Evolutionary conservation across 2,329 filamentous ascomycete genomes (phyloP), one percentile per base, ranked within the genome.

Genomic region (Canariomyces notabilis): DNA sequence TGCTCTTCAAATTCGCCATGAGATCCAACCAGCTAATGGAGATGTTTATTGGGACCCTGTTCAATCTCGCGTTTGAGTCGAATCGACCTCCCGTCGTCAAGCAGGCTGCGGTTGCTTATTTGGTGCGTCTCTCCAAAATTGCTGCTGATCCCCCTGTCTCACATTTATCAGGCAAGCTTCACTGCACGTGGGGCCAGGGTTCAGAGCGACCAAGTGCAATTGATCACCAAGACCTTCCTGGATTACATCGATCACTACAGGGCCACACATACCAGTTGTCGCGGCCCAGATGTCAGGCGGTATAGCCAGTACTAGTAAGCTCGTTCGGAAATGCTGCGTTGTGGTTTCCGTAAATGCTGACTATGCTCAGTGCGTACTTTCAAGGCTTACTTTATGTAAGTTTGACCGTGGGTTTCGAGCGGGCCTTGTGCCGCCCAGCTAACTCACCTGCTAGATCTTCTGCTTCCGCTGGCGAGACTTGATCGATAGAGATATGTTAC

Each of bases 401-500:
- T 53, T 29, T 40, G 16, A 9, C 9, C 14, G 14, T 4, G 16
- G 15, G 26, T 2, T 7, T 18, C 11, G 11, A 11, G 5, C 2
- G 12, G 2, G 16, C 12, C 5, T 19, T 19, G 6, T 21, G n/a
- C 43, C 36, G 3, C 20, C 15, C 14, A 19, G 42, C 42, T 8
- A 50, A 29, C 9, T 2, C 9, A 18, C 1, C 12, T 20, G 7
- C 11, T 15, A 56, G 47, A 91, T 95, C 49, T 96, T 95, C 62
- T 98, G 93, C 72, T 98, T 98, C 73, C 83, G 93, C 45, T 98
- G 93, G 93, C 85, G 89, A 51, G 91, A 97, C 60, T 74, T 98
- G 37, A 85, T 88, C 46, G 72, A 79, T 16, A 76, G 78, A 2
- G 77, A 76, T 3, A 72, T 40, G 20, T 22, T 52, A 7, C 55